Base-by-base conservation (phyloP, 2,329 filamentous ascomycete species). In the Aspergillus carbonarius region DNA sequence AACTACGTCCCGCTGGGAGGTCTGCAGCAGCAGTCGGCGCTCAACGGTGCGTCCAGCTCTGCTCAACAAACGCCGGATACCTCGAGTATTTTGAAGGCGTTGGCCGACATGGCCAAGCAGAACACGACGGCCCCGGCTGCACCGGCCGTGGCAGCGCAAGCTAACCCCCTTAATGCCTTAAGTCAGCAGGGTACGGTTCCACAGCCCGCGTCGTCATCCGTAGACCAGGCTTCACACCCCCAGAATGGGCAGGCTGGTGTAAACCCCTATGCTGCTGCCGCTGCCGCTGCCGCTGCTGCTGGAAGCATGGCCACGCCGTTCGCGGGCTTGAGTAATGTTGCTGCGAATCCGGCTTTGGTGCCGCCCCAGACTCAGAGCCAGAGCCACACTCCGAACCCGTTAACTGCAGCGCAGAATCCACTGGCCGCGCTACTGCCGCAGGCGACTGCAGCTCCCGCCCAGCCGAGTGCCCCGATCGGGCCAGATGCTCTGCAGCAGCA, bases 71-170 rank as follows among this genome's bases (percentile, higher is more conserved):
- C 82, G 57, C 82, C 80, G 61, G 88, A 84, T 65, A 85, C 82
- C 34, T 82, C 82, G 40, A 82, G 86, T 64, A 92, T 95, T 67
- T 82, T 93, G 76, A 89, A 90, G 72, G 89, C 89, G 46, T 83
- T 95, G 63, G 89, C 90, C 63, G 91, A 90, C 70, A 89, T 95
- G 77, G 89, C 90, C 39, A 88, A 90, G 64, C 88, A 91, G 74
- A 92, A 87, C 72, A 84, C 84, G 60, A 76, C 82, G 37, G 76
- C 81, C 48, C 77, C 82, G 54, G 65, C 74, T 60, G 68, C 74
- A 23, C 68, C 77, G 20, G 64, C 70, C 27, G 68, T 73, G 50
- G 63, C 72, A 50, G 72, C 76, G 18, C 73, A 72, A 59, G 64
- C 72, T 70, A 81, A 77, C 69, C 72, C 77, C 64, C 75, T 78